phyloP scores from a whole-genome alignment of 1,284 basidiomycete genomes.

The Rhodotorula sp. region DNA sequence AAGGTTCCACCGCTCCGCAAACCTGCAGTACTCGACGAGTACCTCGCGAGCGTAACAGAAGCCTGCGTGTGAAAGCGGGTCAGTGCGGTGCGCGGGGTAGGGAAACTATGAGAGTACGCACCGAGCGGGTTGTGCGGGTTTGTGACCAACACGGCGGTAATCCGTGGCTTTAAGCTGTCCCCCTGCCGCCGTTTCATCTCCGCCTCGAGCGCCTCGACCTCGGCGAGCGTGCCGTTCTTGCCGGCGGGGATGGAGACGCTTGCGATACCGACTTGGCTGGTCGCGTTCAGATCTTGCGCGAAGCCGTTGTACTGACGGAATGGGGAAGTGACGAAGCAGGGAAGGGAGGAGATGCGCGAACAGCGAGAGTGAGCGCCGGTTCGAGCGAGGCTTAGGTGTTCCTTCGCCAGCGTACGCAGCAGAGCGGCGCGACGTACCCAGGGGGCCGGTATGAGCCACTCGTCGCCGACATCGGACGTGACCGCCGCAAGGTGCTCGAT shows the following conservation, averaged over 20 bases:
- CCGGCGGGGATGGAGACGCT: conserved; percentile 43
- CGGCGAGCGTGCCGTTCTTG: conserved; percentile 26
- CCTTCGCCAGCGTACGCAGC: too few species aligned
- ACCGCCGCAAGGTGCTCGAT: conserved; percentile 54
- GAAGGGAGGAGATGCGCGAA: too few species aligned
- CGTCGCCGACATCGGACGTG: conserved; percentile 53
- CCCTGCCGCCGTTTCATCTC: conserved; percentile 29
- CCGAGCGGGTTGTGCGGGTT: conserved; percentile 56
- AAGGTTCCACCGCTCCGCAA: conserved; percentile 54
- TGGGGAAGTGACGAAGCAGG: not conserved
- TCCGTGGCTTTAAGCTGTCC: conserved; percentile 7
- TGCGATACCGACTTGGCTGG: conserved; percentile 47
- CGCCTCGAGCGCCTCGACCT: conserved; percentile 22
- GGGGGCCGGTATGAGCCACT: conserved; percentile 48
- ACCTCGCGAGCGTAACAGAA: conserved; percentile 51
- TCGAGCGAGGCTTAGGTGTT: too few species aligned
- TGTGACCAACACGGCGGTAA: conserved; percentile 49
- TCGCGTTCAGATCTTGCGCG: conserved; percentile 38
- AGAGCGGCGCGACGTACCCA: not conserved
- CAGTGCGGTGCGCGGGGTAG: not conserved
- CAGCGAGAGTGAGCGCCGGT: too few species aligned
- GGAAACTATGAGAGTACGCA: conserved; percentile 11
- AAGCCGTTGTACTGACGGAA: conserved; percentile 48
- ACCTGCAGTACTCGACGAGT: conserved; percentile 53
- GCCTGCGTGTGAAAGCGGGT: conserved; percentile 16